Base-by-base conservation (phyloP, 805 yeast species). In the Candida schatavii region DNA sequence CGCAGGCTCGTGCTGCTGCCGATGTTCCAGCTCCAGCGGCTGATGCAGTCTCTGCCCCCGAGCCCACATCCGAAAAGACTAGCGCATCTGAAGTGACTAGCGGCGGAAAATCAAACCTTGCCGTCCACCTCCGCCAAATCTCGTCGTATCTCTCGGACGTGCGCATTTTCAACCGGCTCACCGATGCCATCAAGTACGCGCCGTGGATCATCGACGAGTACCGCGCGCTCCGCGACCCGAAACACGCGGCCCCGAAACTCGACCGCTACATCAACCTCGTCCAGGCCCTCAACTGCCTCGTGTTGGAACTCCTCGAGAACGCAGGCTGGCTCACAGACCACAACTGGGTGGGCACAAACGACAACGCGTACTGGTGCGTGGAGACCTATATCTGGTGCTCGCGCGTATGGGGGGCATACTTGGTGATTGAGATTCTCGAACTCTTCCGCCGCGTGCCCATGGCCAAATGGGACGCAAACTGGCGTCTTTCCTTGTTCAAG, bases 291-390 rank as follows among this genome's bases (percentile, higher is more conserved):
- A 69, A 68, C 46, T 68, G 74, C 46, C 56, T 68, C 37, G 53
- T 65, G 2, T 57, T 70, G 41, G 74, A 70, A 47, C 48, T 65
- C 9, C 49, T 70, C 17, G 75, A 70, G 41, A 70, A 69, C 44
- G 69, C 64, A 5, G 75, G 75, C 9, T 70, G 74, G 74, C 48
- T 69, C 39, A 67, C 72, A 4, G 75, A 70, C 21, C 75, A 70
- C 47, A 63, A 70, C 49, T 70, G 72, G 71, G 58, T 70, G 9
- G 69, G 69, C 21, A 70, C 74, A 21, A 44, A 44, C 31, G 70
- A 70, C 50, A 70, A 70, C 49, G 45, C 45, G 37, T 63, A 56
- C 46, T 70, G 74, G 74, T 64, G 72, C 45, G 53, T 59, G n/a
- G 70, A 62, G 40, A 62, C 74, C 2, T 70, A 70, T 47, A 58